Evolutionary conservation across 345 rosid species (phyloP), one percentile per base, ranked within the genome.

Genomic region (Lumnitzera littorea): DNA sequence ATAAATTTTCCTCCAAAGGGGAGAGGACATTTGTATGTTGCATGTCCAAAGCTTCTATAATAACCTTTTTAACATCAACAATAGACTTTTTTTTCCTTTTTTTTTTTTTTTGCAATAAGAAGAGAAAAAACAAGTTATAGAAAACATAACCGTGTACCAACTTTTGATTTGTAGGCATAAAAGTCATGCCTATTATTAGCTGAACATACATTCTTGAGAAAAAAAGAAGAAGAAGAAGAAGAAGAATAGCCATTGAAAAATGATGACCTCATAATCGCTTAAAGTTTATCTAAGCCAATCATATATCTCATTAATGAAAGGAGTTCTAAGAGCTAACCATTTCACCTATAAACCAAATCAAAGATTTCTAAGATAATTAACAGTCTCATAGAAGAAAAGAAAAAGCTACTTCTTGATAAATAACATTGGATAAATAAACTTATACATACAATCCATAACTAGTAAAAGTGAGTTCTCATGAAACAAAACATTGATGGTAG

Each of bases 301-400:
- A 68, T 94, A 94, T 89, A 94, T 88, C 57, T 90, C 97, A 74
- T 94, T 96, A 52, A 94, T 72, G 57, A 94, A 94, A 51, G 99
- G 97, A 61, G 99, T 94, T 36, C 82, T 76, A 64, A 94, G 95
- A 43, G 97, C 99, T 15, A 81, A 77, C 99, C 99, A 88, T 72
- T 90, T 94, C 53, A 94, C 88, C 99, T 94, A 88, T 70, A 80
- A 67, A 54, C 43, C 43, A 36, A 8, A 36, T 36, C 43, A 36
- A 36, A 8, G 43, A 36, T 9, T 36, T 36, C 43, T 36, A n/a
- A n/a, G 43, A 36, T 36, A 36, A 36, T 36, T 36, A 1, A 5
- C 43, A 36, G 43, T 27, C 43, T 4, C 43, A 36, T 4, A 8
- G 43, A 36, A 36, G 10, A 36, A 8, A 8, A 36, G n/a, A 36